These are phyloP conservation scores for Parsonsia alboflavescens DNA, from an alignment of 257 asterid genomes.

Conservation along the genomic window DNA sequence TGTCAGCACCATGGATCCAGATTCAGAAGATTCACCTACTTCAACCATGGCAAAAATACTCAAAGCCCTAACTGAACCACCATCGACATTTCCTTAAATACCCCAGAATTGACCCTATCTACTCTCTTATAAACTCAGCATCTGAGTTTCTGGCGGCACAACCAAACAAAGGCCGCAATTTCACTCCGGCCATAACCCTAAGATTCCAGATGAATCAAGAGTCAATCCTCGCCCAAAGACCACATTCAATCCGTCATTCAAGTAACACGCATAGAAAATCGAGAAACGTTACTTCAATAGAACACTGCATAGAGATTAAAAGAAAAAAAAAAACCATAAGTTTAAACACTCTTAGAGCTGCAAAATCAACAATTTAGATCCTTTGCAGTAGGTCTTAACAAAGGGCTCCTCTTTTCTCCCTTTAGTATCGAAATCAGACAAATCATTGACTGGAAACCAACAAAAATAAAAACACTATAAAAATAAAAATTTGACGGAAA, in stretches of 20 bases:
- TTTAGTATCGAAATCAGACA: slow-evolving; percentile 24
- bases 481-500: not conserved
- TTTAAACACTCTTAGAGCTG: not conserved
- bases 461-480: not conserved
- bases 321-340: slow-evolving; percentile 7
- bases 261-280: not conserved
- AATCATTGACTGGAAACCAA: slow-evolving; percentile 5
- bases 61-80: slow-evolving; percentile 16
- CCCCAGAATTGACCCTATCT: not conserved
- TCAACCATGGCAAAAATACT: slow-evolving; percentile 25
- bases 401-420: slow-evolving; percentile 7
- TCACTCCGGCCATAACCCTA: slow-evolving; percentile 8
- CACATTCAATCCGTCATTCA: slow-evolving; percentile 16
- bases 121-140: not conserved
- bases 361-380: slow-evolving; percentile 15
- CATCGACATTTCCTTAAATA: slow-evolving; percentile 10
- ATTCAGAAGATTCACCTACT: slow-evolving; percentile 60
- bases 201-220: slow-evolving; percentile 8
- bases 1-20: slow-evolving; percentile 41
- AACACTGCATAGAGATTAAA: slow-evolving; percentile 16
- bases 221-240: not conserved
- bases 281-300: slow-evolving; percentile 10
- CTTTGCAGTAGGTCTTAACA: not conserved
- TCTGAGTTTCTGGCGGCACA: not conserved
- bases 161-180: slow-evolving; percentile 12